phyloP scores from a whole-genome alignment of 2,329 filamentous ascomycete species.

The Thelonectria olida region DNA sequence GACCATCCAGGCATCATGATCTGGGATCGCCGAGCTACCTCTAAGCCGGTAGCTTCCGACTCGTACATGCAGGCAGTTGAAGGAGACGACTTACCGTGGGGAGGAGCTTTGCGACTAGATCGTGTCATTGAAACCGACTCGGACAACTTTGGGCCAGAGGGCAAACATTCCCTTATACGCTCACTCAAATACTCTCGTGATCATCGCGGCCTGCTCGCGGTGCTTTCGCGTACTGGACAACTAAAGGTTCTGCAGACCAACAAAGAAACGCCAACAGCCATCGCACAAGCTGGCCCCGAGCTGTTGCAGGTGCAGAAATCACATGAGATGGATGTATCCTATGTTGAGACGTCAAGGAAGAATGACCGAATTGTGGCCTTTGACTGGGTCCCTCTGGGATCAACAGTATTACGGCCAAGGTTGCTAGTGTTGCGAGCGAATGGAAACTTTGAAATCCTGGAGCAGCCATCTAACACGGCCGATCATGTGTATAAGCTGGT shows the following conservation, averaged over 20 bases:
- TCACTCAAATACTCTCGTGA: constrained; percentile 72
- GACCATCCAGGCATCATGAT: constrained; percentile 79
- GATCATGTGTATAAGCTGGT: constrained; percentile 68
- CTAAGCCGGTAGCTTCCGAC: constrained; percentile 60
- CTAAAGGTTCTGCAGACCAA: constrained; percentile 68
- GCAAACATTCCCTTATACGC: constrained; percentile 68
- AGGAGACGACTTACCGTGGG: constrained; percentile 70
- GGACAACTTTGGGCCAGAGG: constrained; percentile 59
- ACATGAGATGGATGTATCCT: constrained; percentile 69
- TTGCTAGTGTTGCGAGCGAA: constrained; percentile 68
- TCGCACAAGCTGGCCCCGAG: constrained; percentile 61
- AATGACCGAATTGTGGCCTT: constrained; percentile 73
- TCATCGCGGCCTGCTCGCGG: constrained; percentile 67
- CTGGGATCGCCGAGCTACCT: constrained; percentile 78
- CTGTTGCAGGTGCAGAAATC: constrained; percentile 68
- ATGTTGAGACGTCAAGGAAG: constrained; percentile 59
- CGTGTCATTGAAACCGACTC: constrained; percentile 65
- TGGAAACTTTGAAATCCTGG: constrained; percentile 68
- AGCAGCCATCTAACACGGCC: constrained; percentile 67
- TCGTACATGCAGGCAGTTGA: constrained; percentile 67
- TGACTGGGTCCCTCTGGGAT: constrained; percentile 71
- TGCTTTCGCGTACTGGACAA: constrained; percentile 70
- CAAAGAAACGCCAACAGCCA: constrained; percentile 58
- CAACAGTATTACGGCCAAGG: constrained; percentile 64
- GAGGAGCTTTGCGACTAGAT: constrained; percentile 66